Conservation (phyloP, 129 eudicot species). For the Artemisia argyi region DNA sequence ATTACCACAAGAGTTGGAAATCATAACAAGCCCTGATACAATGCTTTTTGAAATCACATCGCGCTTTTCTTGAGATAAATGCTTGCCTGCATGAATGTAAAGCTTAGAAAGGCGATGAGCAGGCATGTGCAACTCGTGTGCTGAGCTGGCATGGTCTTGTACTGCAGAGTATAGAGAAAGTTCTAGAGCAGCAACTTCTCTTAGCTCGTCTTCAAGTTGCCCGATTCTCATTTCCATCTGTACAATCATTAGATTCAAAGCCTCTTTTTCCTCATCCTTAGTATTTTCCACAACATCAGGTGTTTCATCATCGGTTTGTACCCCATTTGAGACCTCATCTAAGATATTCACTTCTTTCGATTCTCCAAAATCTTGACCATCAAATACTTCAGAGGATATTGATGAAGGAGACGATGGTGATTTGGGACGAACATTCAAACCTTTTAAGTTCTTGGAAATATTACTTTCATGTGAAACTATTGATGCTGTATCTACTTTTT, state of each 20-base stretch:
- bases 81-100: constrained; percentile 63
- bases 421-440: constrained; percentile 55
- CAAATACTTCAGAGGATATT: constrained; percentile 54
- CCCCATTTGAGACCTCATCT: constrained; percentile 46
- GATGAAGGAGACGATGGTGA: constrained; percentile 46
- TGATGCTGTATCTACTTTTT: constrained; percentile 44
- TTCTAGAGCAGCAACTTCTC: constrained; percentile 45
- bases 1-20: constrained; percentile 77
- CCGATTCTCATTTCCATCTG: constrained; percentile 48
- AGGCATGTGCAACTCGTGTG: constrained; percentile 76
- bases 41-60: constrained; percentile 63
- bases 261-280: constrained; percentile 42
- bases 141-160: constrained; percentile 79
- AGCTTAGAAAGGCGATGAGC: constrained; percentile 86
- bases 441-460: constrained; percentile 25
- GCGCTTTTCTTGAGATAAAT: constrained; percentile 56
- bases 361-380: constrained; percentile 41
- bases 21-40: constrained; percentile 74
- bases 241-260: constrained; percentile 43
- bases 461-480: constrained; percentile 31
- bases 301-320: constrained; percentile 52
- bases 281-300: constrained; percentile 36
- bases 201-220: no score
- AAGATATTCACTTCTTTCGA: constrained; percentile 40
- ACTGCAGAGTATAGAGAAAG: constrained; percentile 72